A percentile compares a stretch with the other conserved stretches of the same genome.
Conservation (phyloP, 2,329 filamentous ascomycete genomes). For the Xylaria sp. region DNA sequence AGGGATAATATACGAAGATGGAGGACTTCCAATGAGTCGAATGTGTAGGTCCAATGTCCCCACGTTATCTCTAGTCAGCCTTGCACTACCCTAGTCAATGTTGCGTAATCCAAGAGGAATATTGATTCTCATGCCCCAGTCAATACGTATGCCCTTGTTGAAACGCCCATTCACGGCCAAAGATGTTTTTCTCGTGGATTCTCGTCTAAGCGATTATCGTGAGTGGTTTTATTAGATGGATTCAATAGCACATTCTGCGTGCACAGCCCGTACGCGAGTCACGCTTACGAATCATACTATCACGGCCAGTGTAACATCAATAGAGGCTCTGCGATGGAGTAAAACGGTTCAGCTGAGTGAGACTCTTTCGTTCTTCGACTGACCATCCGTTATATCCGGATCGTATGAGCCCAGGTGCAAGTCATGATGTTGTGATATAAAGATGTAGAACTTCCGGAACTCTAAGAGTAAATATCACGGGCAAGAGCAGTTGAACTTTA, state of each 20-base stretch:
- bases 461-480: neutral
- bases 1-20: neutral
- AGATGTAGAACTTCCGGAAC: neutral
- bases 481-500: neutral
- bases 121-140: too few relatives aligned
- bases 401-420: neutral
- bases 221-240: neutral
- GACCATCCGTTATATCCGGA: neutral
- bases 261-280: slow-evolving; percentile 18
- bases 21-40: neutral
- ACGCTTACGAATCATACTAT: slow-evolving; percentile 9
- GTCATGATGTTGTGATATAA: slow-evolving; percentile 12
- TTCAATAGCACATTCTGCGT: neutral
- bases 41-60: neutral
- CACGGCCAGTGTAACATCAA: neutral
- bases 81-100: neutral
- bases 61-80: neutral
- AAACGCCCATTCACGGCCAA: neutral
- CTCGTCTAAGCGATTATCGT: neutral
- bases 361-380: neutral
- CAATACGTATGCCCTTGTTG: neutral
- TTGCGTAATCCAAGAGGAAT: neutral
- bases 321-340: neutral
- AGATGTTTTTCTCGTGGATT: neutral
- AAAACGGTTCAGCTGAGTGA: neutral